Evolutionary conservation across 345 rosid species (phyloP).

Genomic region (Salix viminalis): DNA sequence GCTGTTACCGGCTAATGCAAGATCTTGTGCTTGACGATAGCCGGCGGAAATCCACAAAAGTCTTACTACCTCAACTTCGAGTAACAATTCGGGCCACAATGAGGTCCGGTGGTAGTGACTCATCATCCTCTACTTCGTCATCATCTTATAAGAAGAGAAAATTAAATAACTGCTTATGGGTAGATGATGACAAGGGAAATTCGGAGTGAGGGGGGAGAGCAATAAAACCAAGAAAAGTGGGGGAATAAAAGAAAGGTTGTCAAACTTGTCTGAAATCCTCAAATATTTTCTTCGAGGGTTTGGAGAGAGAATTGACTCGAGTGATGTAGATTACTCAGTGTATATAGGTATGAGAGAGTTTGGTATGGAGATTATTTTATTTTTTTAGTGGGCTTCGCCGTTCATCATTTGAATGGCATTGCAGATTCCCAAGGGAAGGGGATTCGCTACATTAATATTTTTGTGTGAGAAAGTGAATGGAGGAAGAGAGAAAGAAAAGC

Average conservation of each 20-base stretch:
- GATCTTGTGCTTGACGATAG: slow-evolving; percentile 43
- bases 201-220: slow-evolving; percentile 31
- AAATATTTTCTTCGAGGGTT: slow-evolving; percentile 36
- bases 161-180: slow-evolving; percentile 58
- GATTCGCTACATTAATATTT: slow-evolving; percentile 17
- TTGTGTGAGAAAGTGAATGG: slow-evolving; percentile 27
- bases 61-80: slow-evolving; percentile 51
- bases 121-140: slow-evolving; percentile 54
- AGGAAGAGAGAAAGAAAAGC: slow-evolving; percentile 10
- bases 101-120: slow-evolving; percentile 46
- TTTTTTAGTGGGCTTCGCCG: slow-evolving; percentile 51
- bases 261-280: slow-evolving; percentile 42
- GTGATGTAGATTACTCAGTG: slow-evolving; percentile 35
- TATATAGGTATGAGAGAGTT: slow-evolving; percentile 31
- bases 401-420: slow-evolving; percentile 33
- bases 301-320: slow-evolving; percentile 35
- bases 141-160: slow-evolving; percentile 64
- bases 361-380: slow-evolving; percentile 34
- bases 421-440: slow-evolving; percentile 96
- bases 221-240: neutral
- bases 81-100: slow-evolving; percentile 56
- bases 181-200: slow-evolving; percentile 59
- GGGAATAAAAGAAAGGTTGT: slow-evolving; percentile 14
- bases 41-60: slow-evolving; percentile 47
- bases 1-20: slow-evolving; percentile 81